phyloP scores from a whole-genome alignment of 495 filamentous ascomycete genomes.

The Podospora conica region DNA sequence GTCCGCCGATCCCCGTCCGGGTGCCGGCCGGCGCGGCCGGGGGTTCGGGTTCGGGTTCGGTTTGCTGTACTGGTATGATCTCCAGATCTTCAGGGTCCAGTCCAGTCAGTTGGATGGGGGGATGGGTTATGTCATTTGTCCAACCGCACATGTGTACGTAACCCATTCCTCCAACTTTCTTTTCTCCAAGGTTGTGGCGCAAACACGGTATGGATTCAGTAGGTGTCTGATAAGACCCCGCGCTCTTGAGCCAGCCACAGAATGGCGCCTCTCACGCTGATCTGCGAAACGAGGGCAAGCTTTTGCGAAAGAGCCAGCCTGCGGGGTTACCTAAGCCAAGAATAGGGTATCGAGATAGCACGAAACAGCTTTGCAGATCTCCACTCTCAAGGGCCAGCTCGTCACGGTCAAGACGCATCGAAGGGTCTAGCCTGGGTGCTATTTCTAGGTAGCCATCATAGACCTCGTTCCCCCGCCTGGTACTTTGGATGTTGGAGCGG shows the following conservation, averaged over 20 bases:
- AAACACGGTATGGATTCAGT: neutral
- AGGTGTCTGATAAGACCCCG: neutral
- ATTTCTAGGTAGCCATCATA: neutral
- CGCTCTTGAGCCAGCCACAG: neutral
- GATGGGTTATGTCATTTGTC: neutral
- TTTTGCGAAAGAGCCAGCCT: neutral
- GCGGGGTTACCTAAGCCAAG: neutral
- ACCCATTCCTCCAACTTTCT: no score
- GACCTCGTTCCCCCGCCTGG: neutral
- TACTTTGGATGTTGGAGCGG: neutral
- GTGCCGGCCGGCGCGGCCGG: no score
- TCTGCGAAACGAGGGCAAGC: no score
- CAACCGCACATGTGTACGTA: neutral
- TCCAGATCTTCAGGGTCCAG: neutral
- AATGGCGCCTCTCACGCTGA: neutral
- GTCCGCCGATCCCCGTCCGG: no score
- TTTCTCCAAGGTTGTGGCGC: neutral
- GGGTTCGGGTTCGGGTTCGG: neutral
- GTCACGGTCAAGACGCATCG: neutral
- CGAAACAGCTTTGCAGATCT: neutral
- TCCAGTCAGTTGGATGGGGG: neutral
- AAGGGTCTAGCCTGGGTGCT: neutral
- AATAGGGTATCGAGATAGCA: slow-evolving; percentile 1
- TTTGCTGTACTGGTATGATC: neutral
- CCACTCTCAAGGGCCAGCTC: neutral